Percentiles rank a stretch among this genome's conserved stretches.
These are phyloP conservation scores for Rhipidocladum racemiflorum DNA, from an alignment of 176 grass and related monocot species.

Conservation along the genomic window DNA sequence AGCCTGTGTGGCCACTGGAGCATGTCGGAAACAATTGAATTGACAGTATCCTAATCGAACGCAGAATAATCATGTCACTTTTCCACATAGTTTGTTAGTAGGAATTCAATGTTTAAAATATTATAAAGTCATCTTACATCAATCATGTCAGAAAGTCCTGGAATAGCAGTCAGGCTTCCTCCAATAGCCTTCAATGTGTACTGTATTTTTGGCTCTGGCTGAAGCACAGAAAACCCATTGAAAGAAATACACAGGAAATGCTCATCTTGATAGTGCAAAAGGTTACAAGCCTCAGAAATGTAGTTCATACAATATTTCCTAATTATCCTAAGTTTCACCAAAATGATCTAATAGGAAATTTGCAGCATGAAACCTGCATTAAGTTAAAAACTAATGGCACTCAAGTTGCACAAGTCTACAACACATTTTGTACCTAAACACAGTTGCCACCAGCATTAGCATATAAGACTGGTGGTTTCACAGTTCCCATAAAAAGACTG, in stretches of 20 bases:
- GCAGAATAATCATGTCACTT: conserved; percentile 33
- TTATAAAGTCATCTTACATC: conserved; percentile 55
- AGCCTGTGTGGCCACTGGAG: conserved; percentile 94
- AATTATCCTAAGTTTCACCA: neutral
- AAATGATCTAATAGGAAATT: neutral
- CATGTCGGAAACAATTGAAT: conserved; percentile 95
- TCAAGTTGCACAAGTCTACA: neutral
- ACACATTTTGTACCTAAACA: neutral
- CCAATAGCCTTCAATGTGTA: conserved; percentile 94
- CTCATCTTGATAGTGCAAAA: conserved; percentile 17
- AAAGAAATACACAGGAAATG: conserved; percentile 27
- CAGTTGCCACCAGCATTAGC: neutral
- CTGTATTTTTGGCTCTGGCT: conserved; percentile 93
- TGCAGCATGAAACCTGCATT: neutral
- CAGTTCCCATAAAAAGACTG: neutral
- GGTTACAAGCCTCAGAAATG: neutral
- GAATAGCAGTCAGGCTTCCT: conserved; percentile 94
- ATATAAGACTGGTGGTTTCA: conserved; percentile 2
- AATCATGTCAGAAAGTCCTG: conserved; percentile 97
- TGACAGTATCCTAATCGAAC: conserved; percentile 75
- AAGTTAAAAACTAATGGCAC: neutral
- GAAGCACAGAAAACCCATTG: conserved; percentile 45
- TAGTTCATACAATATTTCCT: conserved; percentile 12
- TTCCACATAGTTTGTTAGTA: conserved; percentile 14
- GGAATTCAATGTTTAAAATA: conserved; percentile 18